Conservation (phyloP, 306 rosid species). For the peach (Prunus persica) region DNA sequence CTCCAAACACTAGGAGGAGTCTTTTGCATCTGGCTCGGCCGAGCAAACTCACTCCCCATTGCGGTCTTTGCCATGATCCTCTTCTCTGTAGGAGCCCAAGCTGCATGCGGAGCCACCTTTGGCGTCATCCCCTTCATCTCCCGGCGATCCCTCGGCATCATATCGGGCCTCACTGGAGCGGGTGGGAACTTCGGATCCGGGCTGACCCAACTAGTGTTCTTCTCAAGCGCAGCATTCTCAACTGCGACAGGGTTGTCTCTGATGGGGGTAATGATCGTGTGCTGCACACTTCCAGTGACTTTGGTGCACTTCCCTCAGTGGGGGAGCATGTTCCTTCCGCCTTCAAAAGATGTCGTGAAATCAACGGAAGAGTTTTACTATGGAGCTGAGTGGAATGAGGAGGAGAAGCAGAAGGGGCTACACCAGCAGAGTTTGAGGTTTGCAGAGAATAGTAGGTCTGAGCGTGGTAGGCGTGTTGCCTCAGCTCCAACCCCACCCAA, state of each 20-base stretch:
- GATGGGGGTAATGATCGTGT: constrained; percentile 81
- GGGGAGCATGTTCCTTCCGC: constrained; percentile 82
- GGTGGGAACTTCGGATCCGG: constrained; percentile 92
- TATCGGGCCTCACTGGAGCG: constrained; percentile 80
- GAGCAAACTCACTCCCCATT: constrained; percentile 57
- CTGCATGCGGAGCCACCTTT: constrained; percentile 90
- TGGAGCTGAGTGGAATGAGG: constrained; percentile 71
- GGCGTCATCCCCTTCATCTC: constrained; percentile 85
- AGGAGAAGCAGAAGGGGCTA: constrained; percentile 57
- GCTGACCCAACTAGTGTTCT: constrained; percentile 70
- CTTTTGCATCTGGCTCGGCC: constrained; percentile 86
- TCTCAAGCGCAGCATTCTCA: constrained; percentile 49
- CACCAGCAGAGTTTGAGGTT: constrained; percentile 70
- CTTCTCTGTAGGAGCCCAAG: constrained; percentile 90
- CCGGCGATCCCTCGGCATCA: constrained; percentile 65
- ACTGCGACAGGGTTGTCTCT: constrained; percentile 52
- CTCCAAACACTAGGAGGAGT: constrained; percentile 76
- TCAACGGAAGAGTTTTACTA: constrained; percentile 63
- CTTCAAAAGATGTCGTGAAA: constrained; percentile 49
- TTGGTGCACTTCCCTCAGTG: constrained; percentile 87
- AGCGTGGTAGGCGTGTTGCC: constrained; percentile 68
- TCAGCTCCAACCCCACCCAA: constrained; percentile 71
- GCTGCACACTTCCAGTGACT: constrained; percentile 68
- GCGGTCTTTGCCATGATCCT: constrained; percentile 72
- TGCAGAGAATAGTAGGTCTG: constrained; percentile 82